These are phyloP conservation scores for Eutrema japonicum DNA, from an alignment of 345 rosid genomes.

Conservation along the genomic window DNA sequence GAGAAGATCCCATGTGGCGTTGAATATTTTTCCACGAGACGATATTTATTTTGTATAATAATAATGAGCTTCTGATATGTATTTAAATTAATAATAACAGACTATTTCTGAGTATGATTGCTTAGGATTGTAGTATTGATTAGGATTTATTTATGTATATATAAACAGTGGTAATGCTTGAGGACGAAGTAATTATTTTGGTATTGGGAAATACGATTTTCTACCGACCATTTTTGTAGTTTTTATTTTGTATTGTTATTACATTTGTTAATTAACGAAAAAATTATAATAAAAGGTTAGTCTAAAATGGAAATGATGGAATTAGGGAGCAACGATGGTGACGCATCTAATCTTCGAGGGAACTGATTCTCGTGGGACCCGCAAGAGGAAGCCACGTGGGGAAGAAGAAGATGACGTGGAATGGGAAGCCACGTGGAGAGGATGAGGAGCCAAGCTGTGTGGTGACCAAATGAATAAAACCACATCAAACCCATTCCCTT, in stretches of 20 bases:
- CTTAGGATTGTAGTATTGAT: constrained; percentile 32
- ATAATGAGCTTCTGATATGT: constrained; percentile 34
- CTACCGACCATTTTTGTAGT: constrained; percentile 42
- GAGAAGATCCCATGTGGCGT: constrained; percentile 36
- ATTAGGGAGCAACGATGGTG: constrained; percentile 52
- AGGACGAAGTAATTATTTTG: constrained; percentile 26
- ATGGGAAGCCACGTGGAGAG: constrained; percentile 43
- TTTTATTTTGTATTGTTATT: background rate
- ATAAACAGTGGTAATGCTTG: constrained; percentile 37
- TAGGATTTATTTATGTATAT: background rate
- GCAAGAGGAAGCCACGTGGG: constrained; percentile 39
- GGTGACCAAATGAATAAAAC: constrained; percentile 25
- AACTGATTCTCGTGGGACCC: constrained; percentile 30
- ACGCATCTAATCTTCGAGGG: constrained; percentile 20
- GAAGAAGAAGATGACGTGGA: constrained; percentile 40
- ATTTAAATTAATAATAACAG: constrained; percentile 17
- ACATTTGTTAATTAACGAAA: background rate
- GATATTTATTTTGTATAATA: constrained; percentile 37
- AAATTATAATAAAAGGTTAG: background rate
- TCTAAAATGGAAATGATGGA: constrained; percentile 30
- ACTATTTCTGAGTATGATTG: constrained; percentile 40
- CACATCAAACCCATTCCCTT: constrained; percentile 42
- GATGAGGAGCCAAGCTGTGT: constrained; percentile 47
- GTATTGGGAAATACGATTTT: constrained; percentile 33
- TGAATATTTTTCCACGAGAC: constrained; percentile 22